Base-by-base conservation (phyloP, 495 filamentous ascomycete genomes). In the Hypoxylon fragiforme region DNA sequence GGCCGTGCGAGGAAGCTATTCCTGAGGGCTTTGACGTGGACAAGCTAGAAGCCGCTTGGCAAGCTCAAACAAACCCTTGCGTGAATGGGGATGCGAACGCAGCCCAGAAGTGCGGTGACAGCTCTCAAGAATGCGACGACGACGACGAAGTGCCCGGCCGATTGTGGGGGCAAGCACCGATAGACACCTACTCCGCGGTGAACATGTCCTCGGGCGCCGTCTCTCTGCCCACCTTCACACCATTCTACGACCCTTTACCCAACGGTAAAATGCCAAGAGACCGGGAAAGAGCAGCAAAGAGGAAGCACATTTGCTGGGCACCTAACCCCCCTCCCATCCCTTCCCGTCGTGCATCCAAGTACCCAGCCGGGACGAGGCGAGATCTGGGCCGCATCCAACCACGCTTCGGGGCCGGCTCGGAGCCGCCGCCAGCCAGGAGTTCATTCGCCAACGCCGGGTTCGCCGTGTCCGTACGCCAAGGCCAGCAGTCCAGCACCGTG, bases 391-490 rank as follows among this genome's bases (percentile, higher is more conserved):
- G 6, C 12, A 8, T 7, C 7, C 28, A 1, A 16, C 44, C 62
- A 11, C 62, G 65, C 8, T 63, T 67, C n/a, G 21, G 43, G 19
- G 32, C 16, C 3, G 65, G 65, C 3, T 67, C 65, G 1, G 60
- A 53, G 21, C 65, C 65, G 26, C 65, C 62, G 13, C 58, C 65
- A 0, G 62, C 57, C 9, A 22, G 47, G 20, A 67, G 65, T 13
- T 57, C 65, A 12, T 62, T 54, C 22, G 31, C 50, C 8, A n/a
- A 26, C 1, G 45, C 31, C 15, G 50, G 57, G 2, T 0, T 39
- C 42, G 2, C 53, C 50, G 0, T 37, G 20, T 22, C n/a, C 14
- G 1, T 37, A 46, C 7, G 43, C 37, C 15, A 18, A 0, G 24
- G 36, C 2, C n/a, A 32, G 5, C 38, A 32, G 20, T 36, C 24